phyloP scores from a whole-genome alignment of 106 monocot species.

The Allium fistulosum region DNA sequence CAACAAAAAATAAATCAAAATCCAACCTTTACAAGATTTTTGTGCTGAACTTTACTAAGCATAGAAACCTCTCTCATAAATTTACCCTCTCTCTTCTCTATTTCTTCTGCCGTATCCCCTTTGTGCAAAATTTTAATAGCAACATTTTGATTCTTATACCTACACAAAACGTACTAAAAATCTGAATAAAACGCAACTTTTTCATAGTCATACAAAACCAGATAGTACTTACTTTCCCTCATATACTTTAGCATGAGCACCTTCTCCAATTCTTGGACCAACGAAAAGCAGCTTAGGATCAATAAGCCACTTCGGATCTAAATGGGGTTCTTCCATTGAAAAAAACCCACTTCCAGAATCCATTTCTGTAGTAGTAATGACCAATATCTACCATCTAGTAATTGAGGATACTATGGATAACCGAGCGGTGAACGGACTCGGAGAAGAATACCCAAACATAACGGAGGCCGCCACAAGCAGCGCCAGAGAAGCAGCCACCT shows the following conservation, averaged over 20 bases:
- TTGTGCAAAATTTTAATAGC: slow-evolving; percentile 89
- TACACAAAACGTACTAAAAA: slow-evolving; percentile 9
- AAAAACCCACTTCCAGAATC: slow-evolving; percentile 54
- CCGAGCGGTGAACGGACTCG: too few relatives aligned
- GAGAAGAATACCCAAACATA: too few relatives aligned
- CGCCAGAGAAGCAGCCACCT: too few relatives aligned
- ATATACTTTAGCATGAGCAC: slow-evolving; percentile 91
- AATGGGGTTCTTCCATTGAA: slow-evolving; percentile 27
- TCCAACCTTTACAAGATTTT: slow-evolving; percentile 90
- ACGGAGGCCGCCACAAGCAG: too few relatives aligned
- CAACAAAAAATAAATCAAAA: background rate
- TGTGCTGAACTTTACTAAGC: slow-evolving; percentile 86
- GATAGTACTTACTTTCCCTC: slow-evolving; percentile 73
- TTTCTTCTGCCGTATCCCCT: slow-evolving; percentile 74
- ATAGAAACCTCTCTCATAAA: slow-evolving; percentile 87
- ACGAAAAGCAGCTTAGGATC: slow-evolving; percentile 84
- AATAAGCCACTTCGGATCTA: slow-evolving; percentile 82
- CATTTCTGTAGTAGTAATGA: slow-evolving; percentile 20
- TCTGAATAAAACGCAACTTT: too few relatives aligned
- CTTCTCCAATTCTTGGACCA: too few relatives aligned
- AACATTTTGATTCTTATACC: slow-evolving; percentile 95
- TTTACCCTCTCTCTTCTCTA: slow-evolving; percentile 65
- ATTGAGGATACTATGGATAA: background rate
- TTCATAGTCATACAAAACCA: too few relatives aligned
- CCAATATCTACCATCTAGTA: slow-evolving; percentile 26